phyloP scores from a whole-genome alignment of 768 basidiomycete species.

The Suillus fuscotomentosus region DNA sequence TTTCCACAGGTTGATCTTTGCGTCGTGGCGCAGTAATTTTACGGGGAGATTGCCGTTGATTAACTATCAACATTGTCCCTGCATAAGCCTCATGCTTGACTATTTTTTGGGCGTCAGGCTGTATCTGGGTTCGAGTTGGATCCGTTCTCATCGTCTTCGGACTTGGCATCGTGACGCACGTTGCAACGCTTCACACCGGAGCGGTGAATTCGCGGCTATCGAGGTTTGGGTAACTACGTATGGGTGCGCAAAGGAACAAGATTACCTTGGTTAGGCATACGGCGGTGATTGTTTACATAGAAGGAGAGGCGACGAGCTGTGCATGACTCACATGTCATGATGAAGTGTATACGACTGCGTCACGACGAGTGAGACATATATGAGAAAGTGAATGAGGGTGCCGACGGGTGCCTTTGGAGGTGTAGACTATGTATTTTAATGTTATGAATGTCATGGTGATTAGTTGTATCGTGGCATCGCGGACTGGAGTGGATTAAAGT shows the following conservation, averaged over 20 bases:
- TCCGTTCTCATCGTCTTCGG: not conserved
- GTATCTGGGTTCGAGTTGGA: not conserved
- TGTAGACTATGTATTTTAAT: no score
- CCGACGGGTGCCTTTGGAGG: no score
- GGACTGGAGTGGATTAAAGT: not conserved
- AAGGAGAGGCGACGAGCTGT: not conserved
- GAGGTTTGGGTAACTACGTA: not conserved
- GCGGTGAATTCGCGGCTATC: not conserved
- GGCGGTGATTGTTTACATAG: not conserved
- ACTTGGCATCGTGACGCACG: not conserved
- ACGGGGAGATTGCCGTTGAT: not conserved
- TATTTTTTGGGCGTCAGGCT: not conserved
- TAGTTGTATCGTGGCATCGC: not conserved
- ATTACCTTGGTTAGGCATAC: not conserved
- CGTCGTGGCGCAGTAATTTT: not conserved
- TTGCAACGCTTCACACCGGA: not conserved
- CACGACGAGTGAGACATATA: no score
- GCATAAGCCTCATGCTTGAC: not conserved
- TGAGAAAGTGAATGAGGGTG: no score
- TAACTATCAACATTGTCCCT: not conserved
- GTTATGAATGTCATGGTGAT: not conserved
- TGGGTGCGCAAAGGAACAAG: not conserved
- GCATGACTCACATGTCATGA: no score
- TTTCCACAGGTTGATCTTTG: not conserved
- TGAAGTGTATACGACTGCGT: no score